phyloP scores from a whole-genome alignment of 306 rosid genomes.

The Quercus alba region DNA sequence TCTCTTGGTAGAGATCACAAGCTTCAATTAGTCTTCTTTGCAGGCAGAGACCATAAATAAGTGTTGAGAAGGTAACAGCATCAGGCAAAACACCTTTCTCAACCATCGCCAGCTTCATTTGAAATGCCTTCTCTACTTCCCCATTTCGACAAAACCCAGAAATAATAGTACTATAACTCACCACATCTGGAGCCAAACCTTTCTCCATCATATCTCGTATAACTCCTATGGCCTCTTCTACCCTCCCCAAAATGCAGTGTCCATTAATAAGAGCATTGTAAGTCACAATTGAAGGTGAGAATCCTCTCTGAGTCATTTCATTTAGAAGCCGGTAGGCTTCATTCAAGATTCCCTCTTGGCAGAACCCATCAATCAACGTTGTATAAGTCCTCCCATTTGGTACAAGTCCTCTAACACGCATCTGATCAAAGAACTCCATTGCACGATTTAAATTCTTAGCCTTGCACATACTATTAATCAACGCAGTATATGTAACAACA shows the following conservation, averaged over 20 bases:
- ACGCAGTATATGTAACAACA: conserved; percentile 78
- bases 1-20: conserved; percentile 66
- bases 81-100: conserved; percentile 68
- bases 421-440: conserved; percentile 60
- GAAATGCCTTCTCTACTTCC: conserved; percentile 67
- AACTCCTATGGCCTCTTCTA: conserved; percentile 61
- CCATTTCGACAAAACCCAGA: conserved; percentile 66
- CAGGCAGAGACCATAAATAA: conserved; percentile 77
- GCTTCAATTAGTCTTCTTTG: conserved; percentile 63
- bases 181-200: conserved; percentile 68
- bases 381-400: conserved; percentile 83
- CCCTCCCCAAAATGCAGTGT: conserved; percentile 61
- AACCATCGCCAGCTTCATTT: conserved; percentile 68
- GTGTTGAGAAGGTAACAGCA: conserved; percentile 63
- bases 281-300: conserved; percentile 70
- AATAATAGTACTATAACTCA: conserved; percentile 80
- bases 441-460: conserved; percentile 71
- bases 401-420: conserved; percentile 59
- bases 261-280: conserved; percentile 78
- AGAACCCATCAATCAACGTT: conserved; percentile 76
- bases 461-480: conserved; percentile 80
- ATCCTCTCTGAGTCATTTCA: conserved; percentile 68
- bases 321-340: conserved; percentile 65
- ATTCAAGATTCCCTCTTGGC: conserved; percentile 59
- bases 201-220: conserved; percentile 54